Evolutionary conservation across 345 rosid species (phyloP).

Genomic region (Heritiera fomes): DNA sequence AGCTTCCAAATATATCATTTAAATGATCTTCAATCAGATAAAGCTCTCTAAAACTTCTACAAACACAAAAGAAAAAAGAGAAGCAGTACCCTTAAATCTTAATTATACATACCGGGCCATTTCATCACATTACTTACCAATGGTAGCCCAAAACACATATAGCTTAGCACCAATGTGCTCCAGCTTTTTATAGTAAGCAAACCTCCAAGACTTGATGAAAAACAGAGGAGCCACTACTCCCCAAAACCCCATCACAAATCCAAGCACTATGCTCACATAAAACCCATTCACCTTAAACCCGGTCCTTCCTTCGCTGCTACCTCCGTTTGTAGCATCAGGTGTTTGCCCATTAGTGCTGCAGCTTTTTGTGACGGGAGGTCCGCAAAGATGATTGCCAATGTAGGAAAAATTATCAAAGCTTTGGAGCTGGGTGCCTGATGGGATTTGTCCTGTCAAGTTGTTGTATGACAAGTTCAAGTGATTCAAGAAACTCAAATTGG

Average conservation of each 20-base stretch:
- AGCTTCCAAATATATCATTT: too few relatives aligned
- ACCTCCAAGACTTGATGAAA: not conserved
- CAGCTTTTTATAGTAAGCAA: not conserved
- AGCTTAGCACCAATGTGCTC: not conserved
- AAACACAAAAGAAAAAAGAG: too few relatives aligned
- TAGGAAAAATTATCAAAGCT: constrained; percentile 20
- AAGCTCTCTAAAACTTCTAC: too few relatives aligned
- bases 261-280: constrained; percentile 16
- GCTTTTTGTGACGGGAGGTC: constrained; percentile 14
- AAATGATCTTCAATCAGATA: too few relatives aligned
- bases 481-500: constrained; percentile 16
- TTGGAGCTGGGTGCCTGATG: constrained; percentile 23
- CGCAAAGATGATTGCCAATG: constrained; percentile 25
- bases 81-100: too few relatives aligned
- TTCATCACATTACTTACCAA: not conserved
- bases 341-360: not conserved
- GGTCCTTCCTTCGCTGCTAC: not conserved
- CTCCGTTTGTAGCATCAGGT: not conserved
- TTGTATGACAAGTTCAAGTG: constrained; percentile 26
- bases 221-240: not conserved
- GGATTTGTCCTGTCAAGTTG: constrained; percentile 22
- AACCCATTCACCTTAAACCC: not conserved
- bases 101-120: not conserved
- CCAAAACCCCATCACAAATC: constrained; percentile 17
- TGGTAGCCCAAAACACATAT: not conserved